Base-by-base conservation (phyloP, 805 yeast species). In the Starmera amethionina region DNA sequence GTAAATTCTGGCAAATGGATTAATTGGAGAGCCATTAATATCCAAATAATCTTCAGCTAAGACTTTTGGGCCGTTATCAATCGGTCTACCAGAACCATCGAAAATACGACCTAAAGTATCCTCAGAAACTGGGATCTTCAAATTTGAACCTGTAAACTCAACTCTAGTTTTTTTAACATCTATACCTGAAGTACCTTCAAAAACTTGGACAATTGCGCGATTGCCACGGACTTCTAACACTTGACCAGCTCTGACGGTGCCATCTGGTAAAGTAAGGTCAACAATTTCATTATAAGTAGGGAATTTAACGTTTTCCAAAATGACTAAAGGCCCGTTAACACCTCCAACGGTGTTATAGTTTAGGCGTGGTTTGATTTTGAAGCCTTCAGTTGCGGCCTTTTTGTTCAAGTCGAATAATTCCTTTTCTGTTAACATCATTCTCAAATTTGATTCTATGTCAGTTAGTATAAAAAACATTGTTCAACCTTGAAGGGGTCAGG, bases 81-180 rank as follows among this genome's bases (percentile, higher is more conserved):
- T 90, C 44, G 98, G 95, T 68, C 95, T 80, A 67, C 97, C 99
- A 30, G 97, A 89, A 64, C 99, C 99, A 67, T 93, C 96, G 63
- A 93, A 93, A 49, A 93, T 85, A 73, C 99, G 83, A 49, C 99
- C 99, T 59, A 94, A 72, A 73, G 89, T 82, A 60, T 93, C 99
- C 65, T 93, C 98, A 42, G 95, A 82, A 19, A 93, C 98, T 18
- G 97, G 83, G 49, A 93, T 86, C 64, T 80, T 85, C 72, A 93
- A 73, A 64, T 79, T 85, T 62, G 90, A 80, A 46, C 99, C 98
- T 33, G 98, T 89, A 68, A 93, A 90, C 66, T 94, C 97, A 45
- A 94, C 96, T 44, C 88, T 76, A 38, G 99, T 93, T 70, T 89
- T 93, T 70, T 93, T 89, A 47, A 93, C 97, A 71, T 93, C 99